phyloP scores from a whole-genome alignment of 768 basidiomycete genomes.

The Agaricus subrufescens region DNA sequence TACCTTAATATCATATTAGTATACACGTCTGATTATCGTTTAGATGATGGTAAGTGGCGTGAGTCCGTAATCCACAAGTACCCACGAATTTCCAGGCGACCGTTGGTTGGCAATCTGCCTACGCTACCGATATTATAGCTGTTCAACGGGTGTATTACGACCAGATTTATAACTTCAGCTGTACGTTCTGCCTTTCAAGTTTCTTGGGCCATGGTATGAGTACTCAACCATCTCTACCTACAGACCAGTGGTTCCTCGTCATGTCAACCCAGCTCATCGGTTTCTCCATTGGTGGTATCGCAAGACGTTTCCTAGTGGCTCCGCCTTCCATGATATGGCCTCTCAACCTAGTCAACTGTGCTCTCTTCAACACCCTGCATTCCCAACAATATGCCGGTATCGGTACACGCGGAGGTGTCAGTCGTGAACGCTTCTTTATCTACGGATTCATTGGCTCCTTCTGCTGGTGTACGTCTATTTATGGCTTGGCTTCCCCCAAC shows the following conservation, averaged over 20 bases:
- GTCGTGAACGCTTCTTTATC: conserved; percentile 67
- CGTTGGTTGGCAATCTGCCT: conserved; percentile 57
- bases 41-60: conserved; percentile 33
- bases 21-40: neutral
- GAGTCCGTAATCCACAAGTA: neutral
- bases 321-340: conserved; percentile 71
- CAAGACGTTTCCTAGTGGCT: conserved; percentile 66
- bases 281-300: conserved; percentile 72
- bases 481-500: neutral
- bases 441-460: conserved; percentile 52
- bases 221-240: neutral
- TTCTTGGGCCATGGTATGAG: conserved; percentile 1
- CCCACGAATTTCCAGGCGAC: conserved; percentile 31
- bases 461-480: conserved; percentile 49
- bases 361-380: conserved; percentile 74
- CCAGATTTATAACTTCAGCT: conserved; percentile 55
- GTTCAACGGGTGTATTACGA: conserved; percentile 65
- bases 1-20: conserved; percentile 1
- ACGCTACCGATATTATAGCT: conserved; percentile 68
- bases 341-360: conserved; percentile 62
- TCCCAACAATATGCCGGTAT: conserved; percentile 62
- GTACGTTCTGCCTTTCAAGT: conserved; percentile 24
- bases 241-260: conserved; percentile 70
- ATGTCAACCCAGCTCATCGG: conserved; percentile 68
- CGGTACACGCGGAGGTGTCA: conserved; percentile 54